These are phyloP conservation scores for Pyracantha coccinea DNA, from an alignment of 331 rosid genomes.

Conservation along the genomic window DNA sequence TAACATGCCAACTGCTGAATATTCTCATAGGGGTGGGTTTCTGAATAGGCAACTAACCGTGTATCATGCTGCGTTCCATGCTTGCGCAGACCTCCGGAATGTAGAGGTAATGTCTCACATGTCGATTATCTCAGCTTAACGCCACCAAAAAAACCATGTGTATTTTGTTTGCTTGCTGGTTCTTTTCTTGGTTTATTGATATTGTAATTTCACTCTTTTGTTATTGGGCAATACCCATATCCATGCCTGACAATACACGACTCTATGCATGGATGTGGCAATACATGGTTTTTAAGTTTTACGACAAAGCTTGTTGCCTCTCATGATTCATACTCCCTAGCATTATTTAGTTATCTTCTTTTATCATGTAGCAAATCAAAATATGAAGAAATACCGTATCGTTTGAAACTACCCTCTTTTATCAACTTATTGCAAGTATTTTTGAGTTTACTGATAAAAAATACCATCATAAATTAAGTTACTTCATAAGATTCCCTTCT, in stretches of 20 bases:
- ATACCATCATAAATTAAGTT: background rate
- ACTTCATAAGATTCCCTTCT: background rate
- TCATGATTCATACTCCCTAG: background rate
- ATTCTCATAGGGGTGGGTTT: slow-evolving; percentile 51
- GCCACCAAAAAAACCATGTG: background rate
- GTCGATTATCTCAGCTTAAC: slow-evolving; percentile 1
- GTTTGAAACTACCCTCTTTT: background rate
- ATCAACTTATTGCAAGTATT: background rate
- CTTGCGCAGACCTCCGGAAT: slow-evolving; percentile 69
- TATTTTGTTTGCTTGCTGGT: background rate
- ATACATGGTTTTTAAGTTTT: background rate
- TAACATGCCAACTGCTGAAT: slow-evolving; percentile 87
- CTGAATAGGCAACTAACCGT: slow-evolving; percentile 35
- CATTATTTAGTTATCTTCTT: background rate
- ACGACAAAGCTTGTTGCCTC: background rate
- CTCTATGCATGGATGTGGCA: background rate
- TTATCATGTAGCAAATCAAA: background rate
- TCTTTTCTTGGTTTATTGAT: too few relatives aligned
- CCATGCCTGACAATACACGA: background rate
- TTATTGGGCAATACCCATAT: background rate
- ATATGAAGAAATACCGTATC: background rate
- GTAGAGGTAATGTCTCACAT: slow-evolving; percentile 47
- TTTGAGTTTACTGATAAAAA: background rate
- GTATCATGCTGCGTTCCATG: slow-evolving; percentile 79
- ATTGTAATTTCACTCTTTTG: too few relatives aligned